These are phyloP conservation scores for Blepharisma japonicum DNA, from an alignment of 73 alveolate species.

Conservation along the genomic window DNA sequence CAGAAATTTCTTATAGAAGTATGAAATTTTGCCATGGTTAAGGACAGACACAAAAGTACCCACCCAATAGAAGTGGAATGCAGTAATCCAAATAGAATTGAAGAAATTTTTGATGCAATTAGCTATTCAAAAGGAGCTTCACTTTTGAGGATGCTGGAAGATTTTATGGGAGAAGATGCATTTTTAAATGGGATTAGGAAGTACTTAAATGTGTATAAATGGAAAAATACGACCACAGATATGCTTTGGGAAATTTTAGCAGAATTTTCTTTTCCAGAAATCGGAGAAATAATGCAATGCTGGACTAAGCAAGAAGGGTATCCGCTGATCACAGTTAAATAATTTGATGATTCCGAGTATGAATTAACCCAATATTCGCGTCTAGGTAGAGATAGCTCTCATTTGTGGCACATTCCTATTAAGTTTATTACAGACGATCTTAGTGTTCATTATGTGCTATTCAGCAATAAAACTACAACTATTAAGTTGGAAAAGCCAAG, in stretches of 20 bases:
- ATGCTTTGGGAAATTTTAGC: conserved; percentile 67
- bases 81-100: conserved; percentile 89
- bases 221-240: conserved; percentile 78
- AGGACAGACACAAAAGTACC: conserved; percentile 79
- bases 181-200: conserved; percentile 72
- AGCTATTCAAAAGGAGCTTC: conserved; percentile 88
- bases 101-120: conserved; percentile 76
- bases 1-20: conserved; percentile 31
- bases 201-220: conserved; percentile 83
- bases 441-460: neutral
- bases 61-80: conserved; percentile 89
- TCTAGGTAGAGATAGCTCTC: neutral
- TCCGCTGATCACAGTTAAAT: conserved; percentile 17
- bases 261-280: conserved; percentile 45
- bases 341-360: neutral
- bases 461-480: neutral
- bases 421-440: conserved; percentile 26
- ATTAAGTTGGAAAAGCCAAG: neutral
- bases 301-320: conserved; percentile 49
- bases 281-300: conserved; percentile 58
- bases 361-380: neutral
- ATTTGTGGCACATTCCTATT: conserved; percentile 39
- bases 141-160: conserved; percentile 76
- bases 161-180: conserved; percentile 81
- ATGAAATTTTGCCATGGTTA: conserved; percentile 49